Base-by-base conservation (phyloP, 495 filamentous ascomycete genomes). In the Aspergillus egyptiacus region DNA sequence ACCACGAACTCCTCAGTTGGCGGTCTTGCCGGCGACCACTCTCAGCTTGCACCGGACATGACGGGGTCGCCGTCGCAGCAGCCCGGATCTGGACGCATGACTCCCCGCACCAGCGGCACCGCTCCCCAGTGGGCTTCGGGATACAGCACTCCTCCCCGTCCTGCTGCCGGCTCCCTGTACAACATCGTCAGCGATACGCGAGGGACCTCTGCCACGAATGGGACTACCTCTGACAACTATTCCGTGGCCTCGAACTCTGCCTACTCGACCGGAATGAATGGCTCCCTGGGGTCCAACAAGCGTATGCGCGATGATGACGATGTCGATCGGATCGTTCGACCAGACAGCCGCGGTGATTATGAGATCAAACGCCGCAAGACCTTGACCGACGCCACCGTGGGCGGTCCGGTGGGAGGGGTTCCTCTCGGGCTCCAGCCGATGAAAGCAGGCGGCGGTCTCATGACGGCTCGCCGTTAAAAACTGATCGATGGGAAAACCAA, bases 151-250 rank as follows among this genome's bases (percentile, higher is more conserved):
- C 87, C 93, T 37, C 93, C 91, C 27, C 81, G 89, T 22, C 75
- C 75, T 8, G 76, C 86, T 4, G 80, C 87, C 0, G 89, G 87
- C 66, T 93, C 83, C 56, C 71, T 96, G 32, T 95, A 95, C 74
- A 93, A 85, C 68, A 82, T 91, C 36, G 91, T 95, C 64, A 91
- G 83, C 59, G 89, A 91, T 64, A 86, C 89, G 47, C 80, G 88
- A 14, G 81, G 78, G 4, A 73, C 81, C 1, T 69, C 81, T 6
- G 63, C 72, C 14, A 24, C 43, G 14, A 91, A 91, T 54, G 88
- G 87, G 5, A 59, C 78, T 1, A 59, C 78, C 1, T 69, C 73
- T 1, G 88, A 91, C 59, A 79, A 80, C 22, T 95, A 95, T 58
- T 69, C 67, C 17, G 76, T 78, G 39, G 69, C 77, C 9, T 74